Conservation (phyloP, 352 stramenopile species). For the Thalassiosira mediterranea region DNA sequence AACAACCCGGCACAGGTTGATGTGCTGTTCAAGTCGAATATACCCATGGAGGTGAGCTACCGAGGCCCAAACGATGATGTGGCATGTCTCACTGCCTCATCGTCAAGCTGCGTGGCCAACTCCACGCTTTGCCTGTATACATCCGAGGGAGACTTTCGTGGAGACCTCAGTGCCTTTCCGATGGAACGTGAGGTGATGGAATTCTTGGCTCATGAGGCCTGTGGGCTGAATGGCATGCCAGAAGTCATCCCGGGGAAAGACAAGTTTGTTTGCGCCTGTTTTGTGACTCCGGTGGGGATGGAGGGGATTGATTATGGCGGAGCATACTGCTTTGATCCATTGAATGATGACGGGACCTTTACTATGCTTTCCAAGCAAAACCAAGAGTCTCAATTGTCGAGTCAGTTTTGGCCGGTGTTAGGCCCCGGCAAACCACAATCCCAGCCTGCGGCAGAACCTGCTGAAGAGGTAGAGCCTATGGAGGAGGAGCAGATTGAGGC, state of each 20-base stretch:
- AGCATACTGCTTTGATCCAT: constrained; percentile 26
- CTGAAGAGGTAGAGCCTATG: too few species aligned
- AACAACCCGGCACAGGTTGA: constrained; percentile 11
- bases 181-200: constrained; percentile 24
- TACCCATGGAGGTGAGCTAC: constrained; percentile 9
- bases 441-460: too few species aligned
- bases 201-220: constrained; percentile 49
- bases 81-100: constrained; percentile 18
- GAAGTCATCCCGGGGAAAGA: background rate
- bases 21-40: constrained; percentile 8
- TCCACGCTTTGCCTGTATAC: constrained; percentile 27
- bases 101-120: constrained; percentile 11
- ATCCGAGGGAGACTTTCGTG: constrained; percentile 44
- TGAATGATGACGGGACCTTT: constrained; percentile 23
- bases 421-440: too few species aligned
- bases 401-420: too few species aligned
- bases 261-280: constrained; percentile 20
- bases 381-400: too few species aligned
- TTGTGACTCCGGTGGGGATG: background rate
- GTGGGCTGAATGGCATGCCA: constrained; percentile 12
- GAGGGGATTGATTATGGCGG: constrained; percentile 10
- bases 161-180: constrained; percentile 32
- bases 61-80: constrained; percentile 1
- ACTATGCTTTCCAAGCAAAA: too few species aligned
- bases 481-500: too few species aligned